Evolutionary conservation across 345 rosid species (phyloP).

Genomic region (Citrus trifoliata): DNA sequence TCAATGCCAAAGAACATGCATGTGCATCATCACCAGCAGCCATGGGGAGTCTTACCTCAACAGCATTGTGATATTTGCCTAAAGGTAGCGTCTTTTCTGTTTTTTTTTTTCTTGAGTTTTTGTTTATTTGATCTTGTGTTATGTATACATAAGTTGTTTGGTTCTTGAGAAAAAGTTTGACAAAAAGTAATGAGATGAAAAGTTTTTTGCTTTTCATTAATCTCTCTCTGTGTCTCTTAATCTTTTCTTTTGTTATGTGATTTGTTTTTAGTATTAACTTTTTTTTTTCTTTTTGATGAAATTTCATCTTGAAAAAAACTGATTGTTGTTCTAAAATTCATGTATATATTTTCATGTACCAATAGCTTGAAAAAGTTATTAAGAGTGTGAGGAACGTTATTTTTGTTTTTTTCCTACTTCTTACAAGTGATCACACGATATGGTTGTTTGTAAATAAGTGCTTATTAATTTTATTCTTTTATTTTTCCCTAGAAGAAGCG

Average conservation of each 20-base stretch:
- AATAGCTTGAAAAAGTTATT: neutral
- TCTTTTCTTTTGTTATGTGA: neutral
- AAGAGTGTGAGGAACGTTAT: neutral
- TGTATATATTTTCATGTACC: neutral
- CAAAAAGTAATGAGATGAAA: neutral
- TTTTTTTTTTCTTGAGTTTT: neutral
- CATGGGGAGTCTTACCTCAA: conserved; percentile 13
- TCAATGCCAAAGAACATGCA: conserved; percentile 58
- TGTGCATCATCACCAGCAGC: neutral
- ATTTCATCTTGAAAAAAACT: neutral
- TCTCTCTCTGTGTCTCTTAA: neutral
- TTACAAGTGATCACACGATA: neutral
- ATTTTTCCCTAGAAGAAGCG: conserved; percentile 47
- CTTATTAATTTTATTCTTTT: no score
- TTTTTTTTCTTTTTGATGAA: neutral
- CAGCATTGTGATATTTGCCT: conserved; percentile 42
- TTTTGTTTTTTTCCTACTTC: neutral
- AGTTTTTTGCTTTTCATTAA: neutral
- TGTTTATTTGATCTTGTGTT: neutral
- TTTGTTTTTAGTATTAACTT: neutral
- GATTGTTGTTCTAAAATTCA: neutral
- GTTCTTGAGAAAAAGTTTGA: conserved; percentile 1
- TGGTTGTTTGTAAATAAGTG: neutral
- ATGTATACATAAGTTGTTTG: neutral
- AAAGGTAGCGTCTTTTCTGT: conserved; percentile 40